phyloP scores from a whole-genome alignment of 768 basidiomycete species.

The Leccinum subgranulosum region DNA sequence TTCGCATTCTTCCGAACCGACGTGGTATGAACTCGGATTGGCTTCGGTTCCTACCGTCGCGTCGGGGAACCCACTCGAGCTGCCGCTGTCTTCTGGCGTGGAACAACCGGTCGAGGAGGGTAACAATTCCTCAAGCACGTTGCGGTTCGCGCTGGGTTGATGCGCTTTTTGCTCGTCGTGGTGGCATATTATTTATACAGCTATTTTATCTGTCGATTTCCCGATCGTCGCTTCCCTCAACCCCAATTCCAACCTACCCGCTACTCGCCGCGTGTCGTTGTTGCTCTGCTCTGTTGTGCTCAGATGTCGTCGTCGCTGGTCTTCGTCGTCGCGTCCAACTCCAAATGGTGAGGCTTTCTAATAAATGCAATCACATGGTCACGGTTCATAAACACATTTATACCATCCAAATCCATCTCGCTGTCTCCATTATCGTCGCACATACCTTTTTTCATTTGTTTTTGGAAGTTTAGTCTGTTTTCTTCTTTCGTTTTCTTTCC shows the following conservation, averaged over 20 bases:
- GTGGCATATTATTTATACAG: slow-evolving; percentile 24
- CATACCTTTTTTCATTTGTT: neutral
- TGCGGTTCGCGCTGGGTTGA: slow-evolving; percentile 32
- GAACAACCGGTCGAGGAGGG: slow-evolving; percentile 23
- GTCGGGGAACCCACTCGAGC: slow-evolving; percentile 6
- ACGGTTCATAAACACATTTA: neutral
- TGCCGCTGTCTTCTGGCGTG: slow-evolving; percentile 11
- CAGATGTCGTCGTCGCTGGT: neutral
- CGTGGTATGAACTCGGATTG: slow-evolving; percentile 32
- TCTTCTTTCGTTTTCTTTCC: neutral
- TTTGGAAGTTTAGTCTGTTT: neutral
- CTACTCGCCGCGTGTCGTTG: neutral
- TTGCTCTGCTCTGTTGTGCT: neutral
- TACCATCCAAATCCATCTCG: neutral
- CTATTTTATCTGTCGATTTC: slow-evolving; percentile 20
- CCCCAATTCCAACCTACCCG: neutral
- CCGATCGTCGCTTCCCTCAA: neutral
- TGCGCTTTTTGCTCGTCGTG: neutral
- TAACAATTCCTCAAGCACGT: slow-evolving; percentile 26
- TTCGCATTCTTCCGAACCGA: slow-evolving; percentile 9
- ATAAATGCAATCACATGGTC: neutral
- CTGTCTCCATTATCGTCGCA: neutral
- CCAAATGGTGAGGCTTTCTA: neutral
- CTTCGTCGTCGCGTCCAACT: neutral
- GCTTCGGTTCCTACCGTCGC: slow-evolving; percentile 14